Evolutionary conservation across 176 grass and related monocot species (phyloP), one percentile per base, ranked within the genome.

Genomic region (Urochloa ruziziensis): DNA sequence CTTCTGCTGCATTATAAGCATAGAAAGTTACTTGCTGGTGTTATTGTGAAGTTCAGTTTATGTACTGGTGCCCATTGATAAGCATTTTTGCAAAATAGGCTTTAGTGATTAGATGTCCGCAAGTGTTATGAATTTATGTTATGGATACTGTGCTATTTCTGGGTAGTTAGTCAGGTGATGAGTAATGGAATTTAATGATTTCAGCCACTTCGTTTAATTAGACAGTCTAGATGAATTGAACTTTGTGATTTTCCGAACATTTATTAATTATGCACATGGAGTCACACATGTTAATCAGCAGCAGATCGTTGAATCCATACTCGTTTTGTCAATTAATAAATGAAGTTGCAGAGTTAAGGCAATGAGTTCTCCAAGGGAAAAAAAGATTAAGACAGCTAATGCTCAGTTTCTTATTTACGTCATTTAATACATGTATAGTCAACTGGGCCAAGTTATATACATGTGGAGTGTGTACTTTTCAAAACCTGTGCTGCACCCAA

Each of bases 281-380:
- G 34, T 27, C 82, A 44, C 19, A 71, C 54, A 71, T 82, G 44
- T 63, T 62, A 63, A 56, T 82, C 69, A 47, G 30, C 27, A 39
- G 56, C 57, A 37, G 27, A 27, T 57, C 27, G 61, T 53, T 62
- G 70, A 46, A 54, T 72, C 62, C 17, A 18, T 39, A 63, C 63
- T 47, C 27, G 28, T 23, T 60, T 68, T 46, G 48, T 75, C 49
- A 75, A 89, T 6, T 81, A 76, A 53, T 42, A 62, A 80, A 62
- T 62, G 30, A 42, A 60, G 25, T 51, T 54, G 62, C 7, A 10
- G 25, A 46, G 47, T 67, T 65, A 19, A 29, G 58, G 4, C 12
- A 73, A 76, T 39, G 24, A 25, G 48, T 34, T 53, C 28, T 69
- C 60, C 8, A 5, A 47, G 40, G 46, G 37, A 59, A 80, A 47